Evolutionary conservation across 2,329 filamentous ascomycete species (phyloP).

Genomic region (Cytospora leucostoma): DNA sequence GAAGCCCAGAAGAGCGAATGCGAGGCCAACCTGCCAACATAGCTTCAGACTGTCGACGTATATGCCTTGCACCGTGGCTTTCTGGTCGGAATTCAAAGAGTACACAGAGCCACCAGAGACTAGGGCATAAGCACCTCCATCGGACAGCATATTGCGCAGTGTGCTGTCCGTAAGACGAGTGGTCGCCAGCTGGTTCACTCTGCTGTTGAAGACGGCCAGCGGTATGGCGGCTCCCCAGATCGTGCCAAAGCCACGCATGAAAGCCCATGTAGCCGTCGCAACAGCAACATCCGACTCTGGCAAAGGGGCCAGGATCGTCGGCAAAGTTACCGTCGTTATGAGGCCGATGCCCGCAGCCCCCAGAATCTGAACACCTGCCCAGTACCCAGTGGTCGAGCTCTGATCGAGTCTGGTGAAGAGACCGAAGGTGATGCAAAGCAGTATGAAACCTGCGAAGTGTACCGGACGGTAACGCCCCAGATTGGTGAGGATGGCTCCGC

Average conservation of each 20-base stretch:
- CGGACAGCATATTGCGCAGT: background rate
- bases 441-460: constrained; percentile 33
- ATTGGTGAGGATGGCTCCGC: constrained; percentile 35
- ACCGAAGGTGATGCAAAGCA: constrained; percentile 40
- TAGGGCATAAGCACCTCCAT: background rate
- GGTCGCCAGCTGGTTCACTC: background rate
- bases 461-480: constrained; percentile 49
- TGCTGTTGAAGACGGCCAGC: constrained; percentile 40
- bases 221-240: constrained; percentile 45
- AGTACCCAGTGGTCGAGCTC: constrained; percentile 35
- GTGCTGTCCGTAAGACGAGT: background rate
- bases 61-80: background rate
- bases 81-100: background rate
- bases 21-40: constrained; percentile 5
- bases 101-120: background rate
- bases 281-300: constrained; percentile 38
- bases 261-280: constrained; percentile 43
- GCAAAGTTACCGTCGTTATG: constrained; percentile 42
- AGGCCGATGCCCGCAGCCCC: constrained; percentile 44
- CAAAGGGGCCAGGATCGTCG: constrained; percentile 42
- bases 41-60: background rate
- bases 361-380: constrained; percentile 43
- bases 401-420: constrained; percentile 40
- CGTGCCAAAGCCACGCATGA: constrained; percentile 45
- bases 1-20: background rate